These are phyloP conservation scores for Mycena albidolilacea DNA, from an alignment of 768 basidiomycete genomes.

Conservation along the genomic window DNA sequence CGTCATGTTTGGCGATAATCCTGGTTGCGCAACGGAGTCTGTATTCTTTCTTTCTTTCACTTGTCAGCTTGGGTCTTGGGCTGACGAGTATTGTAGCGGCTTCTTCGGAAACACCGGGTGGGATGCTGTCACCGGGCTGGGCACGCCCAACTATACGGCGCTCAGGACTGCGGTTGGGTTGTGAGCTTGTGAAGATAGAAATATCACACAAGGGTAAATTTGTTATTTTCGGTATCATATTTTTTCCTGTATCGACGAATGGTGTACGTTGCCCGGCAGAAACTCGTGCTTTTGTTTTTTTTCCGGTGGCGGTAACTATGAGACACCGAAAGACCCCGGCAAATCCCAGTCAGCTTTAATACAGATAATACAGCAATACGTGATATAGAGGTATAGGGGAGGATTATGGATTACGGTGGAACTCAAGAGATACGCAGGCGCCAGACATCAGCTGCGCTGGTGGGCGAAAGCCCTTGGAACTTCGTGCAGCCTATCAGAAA, in stretches of 20 bases:
- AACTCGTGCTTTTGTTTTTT: not conserved
- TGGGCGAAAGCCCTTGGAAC: constrained; percentile 16
- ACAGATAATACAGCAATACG: not conserved
- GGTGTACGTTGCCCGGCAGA: not conserved
- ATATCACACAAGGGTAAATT: constrained; percentile 4
- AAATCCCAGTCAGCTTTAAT: too few species aligned
- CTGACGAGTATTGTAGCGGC: constrained; percentile 9
- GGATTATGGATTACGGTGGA: not conserved
- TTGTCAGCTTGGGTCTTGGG: not conserved
- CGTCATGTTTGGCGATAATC: constrained; percentile 53
- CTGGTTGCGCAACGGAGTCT: constrained; percentile 52
- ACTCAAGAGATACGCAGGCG: not conserved
- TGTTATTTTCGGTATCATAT: not conserved
- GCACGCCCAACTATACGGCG: constrained; percentile 19
- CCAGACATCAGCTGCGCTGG: constrained; percentile 13
- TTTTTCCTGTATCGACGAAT: constrained; percentile 1
- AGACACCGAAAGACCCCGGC: too few species aligned
- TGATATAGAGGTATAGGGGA: not conserved
- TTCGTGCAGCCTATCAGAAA: constrained; percentile 48
- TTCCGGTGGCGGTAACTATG: too few species aligned
- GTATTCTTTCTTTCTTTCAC: constrained; percentile 4
- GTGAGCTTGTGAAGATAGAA: constrained; percentile 5
- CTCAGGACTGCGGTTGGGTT: constrained; percentile 23
- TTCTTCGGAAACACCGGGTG: constrained; percentile 12
- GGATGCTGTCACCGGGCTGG: constrained; percentile 25